Conservation (phyloP, 768 basidiomycete genomes). For the Mycena amicta region DNA sequence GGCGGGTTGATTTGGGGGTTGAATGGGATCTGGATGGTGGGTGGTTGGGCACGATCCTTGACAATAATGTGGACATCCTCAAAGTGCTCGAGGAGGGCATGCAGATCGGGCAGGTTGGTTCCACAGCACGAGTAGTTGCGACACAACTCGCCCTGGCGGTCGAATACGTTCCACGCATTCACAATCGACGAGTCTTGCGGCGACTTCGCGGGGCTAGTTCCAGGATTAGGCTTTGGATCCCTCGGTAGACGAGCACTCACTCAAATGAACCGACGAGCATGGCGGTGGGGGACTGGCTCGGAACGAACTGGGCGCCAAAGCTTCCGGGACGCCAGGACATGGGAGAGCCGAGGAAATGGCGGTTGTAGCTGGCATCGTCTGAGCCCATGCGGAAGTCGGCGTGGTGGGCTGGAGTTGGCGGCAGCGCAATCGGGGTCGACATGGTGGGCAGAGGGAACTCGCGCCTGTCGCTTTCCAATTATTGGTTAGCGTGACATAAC, state of each 20-base stretch:
- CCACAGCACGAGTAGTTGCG: constrained; percentile 93
- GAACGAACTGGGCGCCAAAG: constrained; percentile 64
- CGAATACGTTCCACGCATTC: constrained; percentile 67
- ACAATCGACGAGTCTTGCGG: constrained; percentile 42
- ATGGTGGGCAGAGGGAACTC: constrained; percentile 12
- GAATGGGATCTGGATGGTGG: constrained; percentile 50
- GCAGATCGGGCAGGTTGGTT: constrained; percentile 65
- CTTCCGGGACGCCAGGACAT: constrained; percentile 72
- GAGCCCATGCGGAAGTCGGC: constrained; percentile 45
- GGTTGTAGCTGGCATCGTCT: constrained; percentile 59
- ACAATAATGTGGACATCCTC: constrained; percentile 89
- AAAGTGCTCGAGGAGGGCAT: constrained; percentile 89
- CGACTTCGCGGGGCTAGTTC: constrained; percentile 18
- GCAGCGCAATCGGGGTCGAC: constrained; percentile 48
- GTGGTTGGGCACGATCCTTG: constrained; percentile 44
- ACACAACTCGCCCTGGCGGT: constrained; percentile 77
- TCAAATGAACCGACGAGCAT: constrained; percentile 65
- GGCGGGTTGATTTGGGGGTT: constrained; percentile 40
- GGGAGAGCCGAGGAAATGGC: constrained; percentile 72
- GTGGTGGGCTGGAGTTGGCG: constrained; percentile 15
- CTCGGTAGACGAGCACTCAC: constrained; percentile 44
- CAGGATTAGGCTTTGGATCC: not conserved
- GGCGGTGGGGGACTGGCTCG: constrained; percentile 59
- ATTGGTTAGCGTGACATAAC: too few relatives aligned
- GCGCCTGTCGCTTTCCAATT: too few relatives aligned